phyloP scores from a whole-genome alignment of 2,329 filamentous ascomycete species.

The Gremmenia infestans region DNA sequence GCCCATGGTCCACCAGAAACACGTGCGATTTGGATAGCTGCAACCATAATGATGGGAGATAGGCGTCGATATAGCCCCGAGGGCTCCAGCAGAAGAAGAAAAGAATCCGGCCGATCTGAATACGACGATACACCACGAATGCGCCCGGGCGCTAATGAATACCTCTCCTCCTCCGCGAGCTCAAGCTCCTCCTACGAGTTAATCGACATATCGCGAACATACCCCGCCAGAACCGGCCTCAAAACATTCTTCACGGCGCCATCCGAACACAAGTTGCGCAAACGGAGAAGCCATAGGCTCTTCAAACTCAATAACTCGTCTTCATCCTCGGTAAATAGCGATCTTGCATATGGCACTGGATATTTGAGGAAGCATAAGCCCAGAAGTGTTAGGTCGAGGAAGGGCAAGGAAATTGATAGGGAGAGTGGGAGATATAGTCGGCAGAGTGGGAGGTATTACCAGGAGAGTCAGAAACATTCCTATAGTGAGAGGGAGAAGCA shows the following conservation, averaged over 20 bases:
- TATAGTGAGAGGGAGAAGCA: conserved; percentile 5
- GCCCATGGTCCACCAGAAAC: conserved; percentile 2
- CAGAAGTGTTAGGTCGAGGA: conserved; percentile 22
- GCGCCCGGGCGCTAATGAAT: conserved; percentile 11
- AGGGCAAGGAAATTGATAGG: conserved; percentile 26
- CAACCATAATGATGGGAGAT: conserved; percentile 26
- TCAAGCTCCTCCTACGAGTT: conserved; percentile 40
- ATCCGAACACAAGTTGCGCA: conserved; percentile 46
- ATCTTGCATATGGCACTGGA: conserved; percentile 62
- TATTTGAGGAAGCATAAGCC: conserved; percentile 35
- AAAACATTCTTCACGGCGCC: conserved; percentile 58
- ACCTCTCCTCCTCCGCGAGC: conserved; percentile 22
- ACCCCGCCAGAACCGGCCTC: conserved; percentile 47
- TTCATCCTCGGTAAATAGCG: conserved; percentile 62
- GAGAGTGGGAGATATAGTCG: conserved; percentile 20
- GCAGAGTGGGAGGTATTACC: not conserved
- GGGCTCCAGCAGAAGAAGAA: conserved; percentile 15
- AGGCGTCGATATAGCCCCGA: conserved; percentile 24
- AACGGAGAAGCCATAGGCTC: conserved; percentile 45
- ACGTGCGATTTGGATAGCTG: conserved; percentile 2
- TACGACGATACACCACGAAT: conserved; percentile 20
- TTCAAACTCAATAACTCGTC: conserved; percentile 59
- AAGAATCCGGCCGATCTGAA: conserved; percentile 6
- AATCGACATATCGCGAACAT: conserved; percentile 61
- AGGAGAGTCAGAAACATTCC: conserved; percentile 4